Conservation (phyloP, 345 rosid species). For the Noccaea bulbosa region DNA sequence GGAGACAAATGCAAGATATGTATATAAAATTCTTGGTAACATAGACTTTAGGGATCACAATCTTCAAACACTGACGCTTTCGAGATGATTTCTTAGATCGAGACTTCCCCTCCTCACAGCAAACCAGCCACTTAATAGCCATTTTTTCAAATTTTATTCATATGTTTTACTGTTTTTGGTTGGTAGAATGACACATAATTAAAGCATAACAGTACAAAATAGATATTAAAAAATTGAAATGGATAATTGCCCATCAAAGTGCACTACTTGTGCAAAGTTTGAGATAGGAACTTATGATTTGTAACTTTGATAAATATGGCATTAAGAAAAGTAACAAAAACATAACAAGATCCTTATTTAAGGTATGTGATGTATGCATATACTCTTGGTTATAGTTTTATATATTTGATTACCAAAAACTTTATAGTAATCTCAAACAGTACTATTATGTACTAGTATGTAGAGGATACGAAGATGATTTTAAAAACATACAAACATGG, state of each 20-base stretch:
- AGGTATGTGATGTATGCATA: constrained; percentile 14
- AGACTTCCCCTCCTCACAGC: too few relatives aligned
- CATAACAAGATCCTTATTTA: not conserved
- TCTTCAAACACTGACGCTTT: too few relatives aligned
- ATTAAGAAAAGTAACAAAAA: not conserved
- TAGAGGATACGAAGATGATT: not conserved
- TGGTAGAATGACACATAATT: constrained; percentile 32
- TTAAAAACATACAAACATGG: constrained; percentile 8
- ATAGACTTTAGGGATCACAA: too few relatives aligned
- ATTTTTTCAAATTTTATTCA: too few relatives aligned
- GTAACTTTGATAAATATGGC: constrained; percentile 8
- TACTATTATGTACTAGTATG: not conserved
- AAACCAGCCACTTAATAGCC: too few relatives aligned
- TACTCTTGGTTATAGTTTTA: too few relatives aligned
- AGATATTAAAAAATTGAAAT: not conserved
- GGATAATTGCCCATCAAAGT: constrained; percentile 23
- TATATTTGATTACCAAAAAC: too few relatives aligned
- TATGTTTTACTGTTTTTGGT: constrained; percentile 24
- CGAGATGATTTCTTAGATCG: too few relatives aligned
- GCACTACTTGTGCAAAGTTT: constrained; percentile 6
- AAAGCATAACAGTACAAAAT: constrained; percentile 28
- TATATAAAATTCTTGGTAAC: too few relatives aligned
- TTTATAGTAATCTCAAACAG: not conserved
- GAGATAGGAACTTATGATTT: constrained; percentile 14
- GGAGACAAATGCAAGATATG: too few relatives aligned